Evolutionary conservation across 2,329 filamentous ascomycete species (phyloP), one percentile per base, ranked within the genome.

Genomic region (Incumbomyces lentus): DNA sequence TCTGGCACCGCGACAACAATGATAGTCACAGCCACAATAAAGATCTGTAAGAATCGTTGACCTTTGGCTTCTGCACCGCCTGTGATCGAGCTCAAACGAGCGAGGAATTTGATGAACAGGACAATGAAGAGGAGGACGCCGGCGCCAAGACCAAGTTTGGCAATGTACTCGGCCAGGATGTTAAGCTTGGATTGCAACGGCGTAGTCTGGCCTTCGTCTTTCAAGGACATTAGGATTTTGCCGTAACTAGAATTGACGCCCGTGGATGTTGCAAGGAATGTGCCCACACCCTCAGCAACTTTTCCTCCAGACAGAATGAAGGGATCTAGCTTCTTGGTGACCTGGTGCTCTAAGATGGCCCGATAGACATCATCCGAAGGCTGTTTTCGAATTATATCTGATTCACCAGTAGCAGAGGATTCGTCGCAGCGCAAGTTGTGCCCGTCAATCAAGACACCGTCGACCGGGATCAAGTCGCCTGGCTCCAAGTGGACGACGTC

Each of bases 251-350:
- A 86, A 62, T 89, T 75, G 31, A 82, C 72, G 52, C 85, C 85
- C 14, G 82, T 79, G 3, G 84, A 77, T 1, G 83, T 86, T 46
- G 88, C 84, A 46, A 90, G 62, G 62, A 86, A 89, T 3, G 76
- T 79, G 8, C 86, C 85, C 6, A 86, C 73, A 46, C 85, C 85
- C 57, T 87, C 82, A 0, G 79, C 79, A 10, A 90, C 79, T 55
- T 86, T 87, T 2, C 82, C 82, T 38, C 85, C 85, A 17, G 84
- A 89, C 3, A 89, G 70, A 51, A 90, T 87, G 62, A 90, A 90
- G 0, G 85, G 85, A 55, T 89, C 85, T 51, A 83, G 68, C 58
- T 84, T 84, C 52, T 73, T 72, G 30, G 82, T 65, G 13, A 70
- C 70, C 44, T 80, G 71, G 49, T 78, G 70, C 40, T 74, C 70